Base-by-base conservation (phyloP, 108 stramenopile genomes). In the Heterococcus sp. region DNA sequence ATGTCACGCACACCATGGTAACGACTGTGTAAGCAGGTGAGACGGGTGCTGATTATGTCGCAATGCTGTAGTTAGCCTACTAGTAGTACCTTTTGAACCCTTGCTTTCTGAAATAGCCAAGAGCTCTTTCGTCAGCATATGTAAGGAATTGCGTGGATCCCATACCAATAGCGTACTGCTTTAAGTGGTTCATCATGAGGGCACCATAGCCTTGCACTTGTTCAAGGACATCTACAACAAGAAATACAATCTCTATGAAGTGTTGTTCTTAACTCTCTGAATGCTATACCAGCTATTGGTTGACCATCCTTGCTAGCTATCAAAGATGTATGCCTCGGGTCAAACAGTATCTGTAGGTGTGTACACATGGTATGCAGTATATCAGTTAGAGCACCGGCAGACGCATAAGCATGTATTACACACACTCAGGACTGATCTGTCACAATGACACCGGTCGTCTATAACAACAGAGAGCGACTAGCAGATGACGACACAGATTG, bases 71-170 rank as follows among this genome's bases (percentile, higher is more conserved):
- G 14, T 21, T 21, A 58, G n/a, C n/a, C n/a, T 58, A 21, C 8
- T 14, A 58, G 21, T 14, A 8, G 46, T 21, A 58, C 71, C 69
- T 71, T 11, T 58, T 81, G 66, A 81, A 81, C 5, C 97, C 98
- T 84, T 98, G 98, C 82, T 99, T 99, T 46, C 93, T 92, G 77
- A 97, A 97, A 84, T 99, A 97, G 3, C 96, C 96, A 73, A 94
- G 95, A 37, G 96, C 98, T 74, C 93, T 97, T 82, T 99, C 97
- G 87, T 99, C 98, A 0, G 98, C 98, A 85, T 96, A 99, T 1
- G 98, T 99, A 69, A 98, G 95, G 70, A 97, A 95, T 78, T 97
- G 95, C 69, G 93, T 93, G 35, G 98, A 89, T 68, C 93, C 94
- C 36, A 91, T 91, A 3, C 76, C 72, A 11, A 92, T 90, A 0